Base-by-base conservation (phyloP, 495 filamentous ascomycete genomes). In the Podospora fimiseda region DNA sequence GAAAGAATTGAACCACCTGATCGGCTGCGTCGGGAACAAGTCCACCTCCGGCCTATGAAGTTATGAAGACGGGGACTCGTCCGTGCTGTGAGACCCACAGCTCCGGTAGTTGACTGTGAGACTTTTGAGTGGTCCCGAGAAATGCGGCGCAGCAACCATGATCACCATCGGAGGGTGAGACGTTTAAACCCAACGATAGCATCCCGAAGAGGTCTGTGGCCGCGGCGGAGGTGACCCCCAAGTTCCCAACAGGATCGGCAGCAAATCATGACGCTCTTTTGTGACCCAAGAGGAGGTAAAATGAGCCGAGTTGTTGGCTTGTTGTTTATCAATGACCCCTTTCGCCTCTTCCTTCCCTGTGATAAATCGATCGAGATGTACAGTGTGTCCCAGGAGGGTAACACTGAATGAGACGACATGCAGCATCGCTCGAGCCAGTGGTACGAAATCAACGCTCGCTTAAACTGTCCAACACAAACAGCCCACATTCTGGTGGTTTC, bases 181-280 rank as follows among this genome's bases (percentile, higher is more conserved):
- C 27, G n/a, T n/a, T n/a, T n/a, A n/a, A n/a, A n/a, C 27, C 27
- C 11, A 33, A 33, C 11, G 5, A 33, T 33, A 37, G 33, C 8
- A 37, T 8, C 33, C 8, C 11, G 3, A n/a, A 41, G 14, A 41
- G 4, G 39, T 41, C 39, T 41, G 39, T 6, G 14, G 39, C 16
- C 8, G 39, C 33, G 4, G 11, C 37, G 4, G 16, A 11, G 13
- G 23, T 21, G n/a, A n/a, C n/a, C n/a, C n/a, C n/a, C n/a, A 22
- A 40, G 16, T 20, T 23, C 16, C 16, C 15, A 36, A 38, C 14
- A 18, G 48, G 40, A 52, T 53, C 50, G 42, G 21, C 42, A 9
- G 20, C 44, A 18, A 23, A 43, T 43, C 50, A 53, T 53, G 50
- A 53, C 50, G 50, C 42, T 23, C 24, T 22, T 27, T n/a, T n/a